phyloP scores from a whole-genome alignment of 352 stramenopile species.

The Globisporangium lucens region DNA sequence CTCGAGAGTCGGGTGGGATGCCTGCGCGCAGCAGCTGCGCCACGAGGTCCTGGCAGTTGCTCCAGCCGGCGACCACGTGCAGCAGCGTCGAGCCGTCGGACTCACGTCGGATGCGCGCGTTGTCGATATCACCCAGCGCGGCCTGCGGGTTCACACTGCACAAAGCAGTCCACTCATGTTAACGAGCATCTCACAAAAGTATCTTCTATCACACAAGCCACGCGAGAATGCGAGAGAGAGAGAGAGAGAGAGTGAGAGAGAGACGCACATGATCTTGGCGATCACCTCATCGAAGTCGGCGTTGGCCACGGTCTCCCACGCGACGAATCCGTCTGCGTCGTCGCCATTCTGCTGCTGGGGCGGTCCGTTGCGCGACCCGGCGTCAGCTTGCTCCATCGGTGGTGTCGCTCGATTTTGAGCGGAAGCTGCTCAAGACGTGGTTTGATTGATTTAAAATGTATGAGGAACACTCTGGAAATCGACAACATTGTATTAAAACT shows the following conservation, averaged over 20 bases:
- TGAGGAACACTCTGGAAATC: no score
- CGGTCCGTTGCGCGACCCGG: no score
- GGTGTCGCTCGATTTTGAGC: not conserved
- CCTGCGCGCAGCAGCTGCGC: slow-evolving; percentile 38
- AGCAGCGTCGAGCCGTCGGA: slow-evolving; percentile 20
- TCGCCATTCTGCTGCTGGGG: not conserved
- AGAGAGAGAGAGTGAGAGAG: not conserved
- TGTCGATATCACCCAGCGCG: slow-evolving; percentile 10
- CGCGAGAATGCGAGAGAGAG: not conserved
- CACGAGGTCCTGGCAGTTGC: slow-evolving; percentile 32
- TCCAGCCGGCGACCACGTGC: slow-evolving; percentile 19
- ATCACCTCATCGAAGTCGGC: slow-evolving; percentile 18
- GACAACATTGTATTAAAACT: no score
- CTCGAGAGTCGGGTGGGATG: slow-evolving; percentile 34
- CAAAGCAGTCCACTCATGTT: not conserved
- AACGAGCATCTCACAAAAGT: not conserved
- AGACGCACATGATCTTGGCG: slow-evolving; percentile 21
- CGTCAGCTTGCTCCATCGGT: not conserved
- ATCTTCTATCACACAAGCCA: not conserved
- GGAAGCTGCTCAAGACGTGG: no score
- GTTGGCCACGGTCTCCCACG: slow-evolving; percentile 16
- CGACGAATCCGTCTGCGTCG: not conserved
- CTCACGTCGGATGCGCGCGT: slow-evolving; percentile 13
- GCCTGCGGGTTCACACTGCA: slow-evolving; percentile 17
- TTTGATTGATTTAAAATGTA: no score